Conservation (phyloP, 805 yeast genomes). For the Teunomyces lycoperdinae region DNA sequence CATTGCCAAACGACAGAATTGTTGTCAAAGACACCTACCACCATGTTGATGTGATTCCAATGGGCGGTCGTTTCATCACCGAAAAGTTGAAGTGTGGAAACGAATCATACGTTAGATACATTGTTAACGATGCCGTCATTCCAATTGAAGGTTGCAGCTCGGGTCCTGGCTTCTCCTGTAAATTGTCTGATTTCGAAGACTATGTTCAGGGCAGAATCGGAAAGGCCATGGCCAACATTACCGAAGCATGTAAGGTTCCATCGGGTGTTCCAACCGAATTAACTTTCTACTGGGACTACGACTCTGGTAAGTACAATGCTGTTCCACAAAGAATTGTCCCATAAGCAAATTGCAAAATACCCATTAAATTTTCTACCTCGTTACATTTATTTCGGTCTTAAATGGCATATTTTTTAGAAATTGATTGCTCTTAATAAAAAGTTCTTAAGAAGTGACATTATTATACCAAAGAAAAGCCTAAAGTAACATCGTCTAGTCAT, state of each 20-base stretch:
- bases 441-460: too few relatives aligned
- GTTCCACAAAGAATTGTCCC: constrained; percentile 2
- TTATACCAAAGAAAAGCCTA: too few relatives aligned
- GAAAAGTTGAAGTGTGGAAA: constrained; percentile 11
- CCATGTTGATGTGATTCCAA: constrained; percentile 12
- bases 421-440: too few relatives aligned
- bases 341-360: not conserved
- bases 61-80: constrained; percentile 12
- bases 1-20: constrained; percentile 10
- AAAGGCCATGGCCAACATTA: constrained; percentile 14
- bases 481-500: too few relatives aligned
- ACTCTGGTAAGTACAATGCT: constrained; percentile 19
- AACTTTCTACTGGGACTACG: constrained; percentile 44
- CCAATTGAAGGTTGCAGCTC: constrained; percentile 10
- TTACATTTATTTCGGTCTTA: not conserved
- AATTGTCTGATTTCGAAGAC: constrained; percentile 20
- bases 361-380: not conserved
- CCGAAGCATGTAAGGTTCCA: constrained; percentile 27
- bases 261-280: constrained; percentile 22
- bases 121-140: constrained; percentile 14
- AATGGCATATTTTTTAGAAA: too few relatives aligned
- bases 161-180: constrained; percentile 21
- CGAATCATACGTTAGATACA: constrained; percentile 9
- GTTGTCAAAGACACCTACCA: constrained; percentile 8
- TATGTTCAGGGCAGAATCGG: constrained; percentile 5